Percentiles rank a stretch among this genome's conserved stretches.
phyloP scores from a whole-genome alignment of 208 protist genomes.

The Acanthamoeba royreba region DNA sequence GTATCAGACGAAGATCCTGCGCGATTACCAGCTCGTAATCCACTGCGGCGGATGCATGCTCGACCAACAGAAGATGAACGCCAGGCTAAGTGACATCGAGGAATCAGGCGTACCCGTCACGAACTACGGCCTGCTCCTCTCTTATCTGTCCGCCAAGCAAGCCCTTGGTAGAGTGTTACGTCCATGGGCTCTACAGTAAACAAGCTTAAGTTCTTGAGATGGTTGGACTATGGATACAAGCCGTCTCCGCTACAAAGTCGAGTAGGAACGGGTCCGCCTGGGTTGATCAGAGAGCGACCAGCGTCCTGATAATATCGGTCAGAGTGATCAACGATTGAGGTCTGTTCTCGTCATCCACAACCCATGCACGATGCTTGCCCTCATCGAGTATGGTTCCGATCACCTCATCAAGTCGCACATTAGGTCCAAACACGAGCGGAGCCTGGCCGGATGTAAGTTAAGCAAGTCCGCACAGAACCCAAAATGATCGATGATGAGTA shows the following conservation, averaged over 20 bases:
- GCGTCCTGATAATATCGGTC: constrained; percentile 13
- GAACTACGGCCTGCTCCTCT: constrained; percentile 71
- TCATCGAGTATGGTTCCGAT: not conserved
- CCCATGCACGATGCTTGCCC: not conserved
- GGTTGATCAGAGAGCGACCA: not conserved
- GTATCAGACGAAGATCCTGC: constrained; percentile 56
- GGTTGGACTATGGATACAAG: too few species aligned
- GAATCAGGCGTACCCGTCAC: constrained; percentile 65
- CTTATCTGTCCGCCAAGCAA: constrained; percentile 43
- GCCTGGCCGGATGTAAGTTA: not conserved
- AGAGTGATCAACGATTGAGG: not conserved
- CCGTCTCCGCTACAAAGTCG: too few species aligned
- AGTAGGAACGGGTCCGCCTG: too few species aligned
- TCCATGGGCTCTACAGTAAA: constrained; percentile 42
- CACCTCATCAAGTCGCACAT: not conserved
- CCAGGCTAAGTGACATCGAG: constrained; percentile 58
- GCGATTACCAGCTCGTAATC: constrained; percentile 62
- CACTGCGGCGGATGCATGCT: constrained; percentile 77
- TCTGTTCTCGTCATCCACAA: not conserved
- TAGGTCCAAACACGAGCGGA: not conserved
- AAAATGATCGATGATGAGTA: not conserved
- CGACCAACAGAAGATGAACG: constrained; percentile 68
- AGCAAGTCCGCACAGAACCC: not conserved
- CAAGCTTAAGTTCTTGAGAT: too few species aligned
- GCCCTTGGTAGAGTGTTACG: constrained; percentile 57